Evolutionary conservation across 305 asterid genomes (phyloP).

Genomic region (Fraxinus sp.): DNA sequence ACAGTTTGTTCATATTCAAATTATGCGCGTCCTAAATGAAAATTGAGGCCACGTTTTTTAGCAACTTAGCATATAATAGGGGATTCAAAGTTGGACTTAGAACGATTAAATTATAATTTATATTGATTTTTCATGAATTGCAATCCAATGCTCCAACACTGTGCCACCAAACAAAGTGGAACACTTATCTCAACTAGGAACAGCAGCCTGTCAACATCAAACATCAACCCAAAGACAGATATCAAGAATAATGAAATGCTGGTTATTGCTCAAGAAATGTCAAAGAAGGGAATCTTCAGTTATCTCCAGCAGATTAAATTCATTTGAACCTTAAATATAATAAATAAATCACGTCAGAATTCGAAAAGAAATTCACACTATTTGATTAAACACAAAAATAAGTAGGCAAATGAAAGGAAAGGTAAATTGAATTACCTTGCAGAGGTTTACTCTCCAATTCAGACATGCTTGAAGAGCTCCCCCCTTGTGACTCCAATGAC

Average conservation of each 20-base stretch:
- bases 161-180: background rate
- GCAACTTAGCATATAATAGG: background rate
- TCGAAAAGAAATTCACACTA: background rate
- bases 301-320: background rate
- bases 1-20: background rate
- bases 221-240: background rate
- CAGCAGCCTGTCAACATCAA: background rate
- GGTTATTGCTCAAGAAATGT: background rate
- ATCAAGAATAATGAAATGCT: background rate
- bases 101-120: background rate
- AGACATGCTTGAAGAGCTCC: conserved; percentile 57
- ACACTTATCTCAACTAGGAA: background rate
- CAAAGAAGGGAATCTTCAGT: background rate
- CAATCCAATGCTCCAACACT: background rate
- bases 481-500: conserved; percentile 67
- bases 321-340: background rate
- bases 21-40: background rate
- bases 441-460: conserved; percentile 67
- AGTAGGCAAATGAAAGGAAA: background rate
- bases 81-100: background rate
- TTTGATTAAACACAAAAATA: background rate
- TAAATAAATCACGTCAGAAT: background rate
- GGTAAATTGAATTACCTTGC: conserved; percentile 47
- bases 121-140: background rate
- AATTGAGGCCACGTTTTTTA: background rate